Evolutionary conservation across 208 protist genomes (phyloP), one percentile per base, ranked within the genome.

Genomic region (Acanthamoeba healyi): DNA sequence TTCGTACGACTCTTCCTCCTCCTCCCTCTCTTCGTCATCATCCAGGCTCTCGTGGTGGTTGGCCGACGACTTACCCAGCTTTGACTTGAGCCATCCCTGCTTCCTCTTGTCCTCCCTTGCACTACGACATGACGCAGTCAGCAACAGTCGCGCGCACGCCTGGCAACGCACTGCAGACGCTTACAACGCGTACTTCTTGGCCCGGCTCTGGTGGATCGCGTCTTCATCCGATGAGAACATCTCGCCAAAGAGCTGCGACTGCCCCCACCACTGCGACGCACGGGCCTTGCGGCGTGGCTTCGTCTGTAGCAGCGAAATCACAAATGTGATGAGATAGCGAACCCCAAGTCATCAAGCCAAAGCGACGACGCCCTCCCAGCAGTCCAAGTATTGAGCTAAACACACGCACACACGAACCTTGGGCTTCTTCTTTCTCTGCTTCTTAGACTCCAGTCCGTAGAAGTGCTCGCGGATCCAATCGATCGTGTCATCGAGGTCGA

Each of bases 391-490:
- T 42, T 10, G n/a, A 82, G 38, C 19, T 42, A 9, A 42, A 42
- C 17, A 15, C 72, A 29, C 72, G 26, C 38, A 54, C 38, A 82
- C 42, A 54, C 49, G 15, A 6, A 54, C 61, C 61, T 70, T 70
- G 61, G 61, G 61, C 61, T 70, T 70, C 61, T 70, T 70, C 29
- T 70, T 70, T 5, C 61, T 7, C 29, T 34, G 26, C 29, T 70
- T 70, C 29, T 70, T 70, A 26, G 61, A 36, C 61, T 70, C 61
- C 14, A 82, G 14, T 7, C 72, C 72, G n/a, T 82, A 82, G n/a
- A 82, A 82, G 42, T 82, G 72, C 10, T 44, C 72, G 9, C 72
- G 34, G n/a, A 82, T 51, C 72, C 72, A 82, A 15, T 82, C 72
- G 38, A 82, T 82, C 9, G 72, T 82, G 42, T 82, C 72, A 5